phyloP scores from a whole-genome alignment of 2,329 filamentous ascomycete species.

The Alternaria metachromatica region DNA sequence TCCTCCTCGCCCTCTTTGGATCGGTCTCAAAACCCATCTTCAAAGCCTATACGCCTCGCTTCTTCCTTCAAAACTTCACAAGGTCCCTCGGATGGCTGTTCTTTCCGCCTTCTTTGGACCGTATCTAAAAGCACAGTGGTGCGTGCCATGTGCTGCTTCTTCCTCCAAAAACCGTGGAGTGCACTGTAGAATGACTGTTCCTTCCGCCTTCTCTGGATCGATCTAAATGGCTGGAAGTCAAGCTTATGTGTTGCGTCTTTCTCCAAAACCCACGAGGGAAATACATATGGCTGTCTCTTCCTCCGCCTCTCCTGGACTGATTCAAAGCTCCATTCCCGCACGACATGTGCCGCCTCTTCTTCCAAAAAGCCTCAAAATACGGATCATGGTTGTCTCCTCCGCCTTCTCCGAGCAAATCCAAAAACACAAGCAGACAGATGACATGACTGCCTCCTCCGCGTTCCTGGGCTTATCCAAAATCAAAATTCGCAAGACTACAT shows the following conservation, averaged over 20 bases:
- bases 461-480: not conserved
- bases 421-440: not conserved
- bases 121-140: not conserved
- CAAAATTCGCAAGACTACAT: accelerated
- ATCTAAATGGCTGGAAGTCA: too few species aligned
- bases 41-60: too few species aligned
- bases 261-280: not conserved
- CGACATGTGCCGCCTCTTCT: not conserved
- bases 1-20: not conserved
- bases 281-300: not conserved
- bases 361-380: not conserved
- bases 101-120: not conserved
- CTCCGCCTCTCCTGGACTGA: not conserved
- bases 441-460: not conserved
- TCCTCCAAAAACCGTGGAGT: not conserved
- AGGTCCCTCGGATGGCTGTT: accelerated
- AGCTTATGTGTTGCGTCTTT: not conserved
- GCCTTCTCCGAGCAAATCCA: accelerated
- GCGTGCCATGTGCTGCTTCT: not conserved
- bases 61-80: not conserved
- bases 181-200: not conserved
- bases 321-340: not conserved
- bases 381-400: not conserved
- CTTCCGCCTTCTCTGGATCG: not conserved
- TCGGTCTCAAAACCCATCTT: too few species aligned